Evolutionary conservation across 1,284 basidiomycete species (phyloP).

Genomic region (Trichosporon sp.): DNA sequence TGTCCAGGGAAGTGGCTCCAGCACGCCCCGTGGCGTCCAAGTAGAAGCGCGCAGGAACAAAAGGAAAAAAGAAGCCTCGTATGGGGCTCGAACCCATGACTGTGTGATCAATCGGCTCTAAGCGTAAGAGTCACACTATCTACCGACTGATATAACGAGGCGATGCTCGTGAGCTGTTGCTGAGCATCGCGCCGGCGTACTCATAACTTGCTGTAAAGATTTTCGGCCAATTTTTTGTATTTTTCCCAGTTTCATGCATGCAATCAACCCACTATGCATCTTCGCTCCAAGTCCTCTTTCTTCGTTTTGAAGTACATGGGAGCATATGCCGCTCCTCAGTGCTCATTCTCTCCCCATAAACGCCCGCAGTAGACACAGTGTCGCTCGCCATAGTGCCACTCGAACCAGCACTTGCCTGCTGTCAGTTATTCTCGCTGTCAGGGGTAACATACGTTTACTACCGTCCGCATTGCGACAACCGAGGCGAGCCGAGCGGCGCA

Average conservation of each 20-base stretch:
- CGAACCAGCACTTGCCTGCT: not conserved
- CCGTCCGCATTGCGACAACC: not conserved
- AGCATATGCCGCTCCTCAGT: too few relatives aligned
- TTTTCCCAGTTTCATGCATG: too few relatives aligned
- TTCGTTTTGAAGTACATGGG: too few relatives aligned
- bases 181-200: not conserved
- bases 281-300: too few relatives aligned
- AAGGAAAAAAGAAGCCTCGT: not conserved
- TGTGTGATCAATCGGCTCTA: slow-evolving; percentile 1
- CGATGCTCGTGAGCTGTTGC: not conserved
- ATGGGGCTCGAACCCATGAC: slow-evolving; percentile 2
- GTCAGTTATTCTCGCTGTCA: not conserved
- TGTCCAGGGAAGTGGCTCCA: too few relatives aligned
- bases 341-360: too few relatives aligned
- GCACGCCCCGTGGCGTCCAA: too few relatives aligned
- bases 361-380: not conserved
- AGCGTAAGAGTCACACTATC: slow-evolving; percentile 4
- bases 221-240: too few relatives aligned
- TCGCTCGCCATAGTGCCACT: not conserved
- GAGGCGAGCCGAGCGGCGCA: not conserved
- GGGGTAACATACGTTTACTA: not conserved
- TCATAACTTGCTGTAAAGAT: too few relatives aligned
- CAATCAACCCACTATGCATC: too few relatives aligned
- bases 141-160: slow-evolving; percentile 4
- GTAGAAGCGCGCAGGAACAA: not conserved